These are phyloP conservation scores for Ganoderma meredithae DNA, from an alignment of 1,284 basidiomycete genomes.

Conservation along the genomic window DNA sequence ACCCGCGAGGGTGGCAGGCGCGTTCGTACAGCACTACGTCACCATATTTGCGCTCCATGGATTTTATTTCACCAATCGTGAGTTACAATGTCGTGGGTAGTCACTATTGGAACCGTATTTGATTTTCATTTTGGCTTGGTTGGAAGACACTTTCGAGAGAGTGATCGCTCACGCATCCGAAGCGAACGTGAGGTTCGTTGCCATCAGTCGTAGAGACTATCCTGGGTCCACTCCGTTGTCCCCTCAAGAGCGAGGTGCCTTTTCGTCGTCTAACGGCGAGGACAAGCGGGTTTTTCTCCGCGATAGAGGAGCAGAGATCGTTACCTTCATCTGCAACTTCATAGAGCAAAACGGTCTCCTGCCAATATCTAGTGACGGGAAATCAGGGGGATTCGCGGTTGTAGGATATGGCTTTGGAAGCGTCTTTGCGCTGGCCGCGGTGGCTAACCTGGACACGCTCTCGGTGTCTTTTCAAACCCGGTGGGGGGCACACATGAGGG, in stretches of 20 bases:
- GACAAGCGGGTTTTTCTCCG: slow-evolving; percentile 33
- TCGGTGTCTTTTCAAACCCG: slow-evolving; percentile 30
- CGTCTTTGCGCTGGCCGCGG: slow-evolving; percentile 35
- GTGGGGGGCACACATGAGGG: slow-evolving; percentile 36
- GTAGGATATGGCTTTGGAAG: slow-evolving; percentile 49
- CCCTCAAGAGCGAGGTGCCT: slow-evolving; percentile 31
- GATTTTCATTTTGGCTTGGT: background rate
- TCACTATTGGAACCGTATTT: background rate
- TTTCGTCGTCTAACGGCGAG: slow-evolving; percentile 30
- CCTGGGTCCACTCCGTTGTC: slow-evolving; percentile 29
- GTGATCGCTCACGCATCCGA: slow-evolving; percentile 27
- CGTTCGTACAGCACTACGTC: slow-evolving; percentile 10
- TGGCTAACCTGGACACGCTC: slow-evolving; percentile 38
- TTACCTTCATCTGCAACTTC: slow-evolving; percentile 44
- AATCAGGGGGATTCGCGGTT: slow-evolving; percentile 44
- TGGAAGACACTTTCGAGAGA: slow-evolving; percentile 19
- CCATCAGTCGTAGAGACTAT: slow-evolving; percentile 36
- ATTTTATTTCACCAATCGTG: slow-evolving; percentile 23
- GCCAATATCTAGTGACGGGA: slow-evolving; percentile 36
- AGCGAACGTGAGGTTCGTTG: slow-evolving; percentile 36
- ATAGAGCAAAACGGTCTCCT: slow-evolving; percentile 41
- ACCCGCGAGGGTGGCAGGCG: slow-evolving; percentile 3
- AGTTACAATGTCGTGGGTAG: background rate
- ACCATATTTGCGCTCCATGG: slow-evolving; percentile 33
- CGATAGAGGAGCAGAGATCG: slow-evolving; percentile 43